Base-by-base conservation (phyloP, 331 rosid genomes). In the Saraca asoca region DNA sequence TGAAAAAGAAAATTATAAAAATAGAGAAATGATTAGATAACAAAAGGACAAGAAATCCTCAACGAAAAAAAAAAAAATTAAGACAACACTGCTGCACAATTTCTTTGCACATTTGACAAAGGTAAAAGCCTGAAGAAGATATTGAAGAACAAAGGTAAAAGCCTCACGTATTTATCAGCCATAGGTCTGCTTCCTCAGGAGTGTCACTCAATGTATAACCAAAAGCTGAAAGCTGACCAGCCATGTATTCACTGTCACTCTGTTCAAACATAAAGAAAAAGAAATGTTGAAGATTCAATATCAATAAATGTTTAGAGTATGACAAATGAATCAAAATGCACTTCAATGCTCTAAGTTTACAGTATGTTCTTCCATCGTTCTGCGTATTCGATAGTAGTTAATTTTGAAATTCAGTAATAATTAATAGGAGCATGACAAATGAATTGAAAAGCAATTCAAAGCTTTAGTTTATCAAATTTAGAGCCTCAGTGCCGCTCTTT, bases 181-280 rank as follows among this genome's bases (percentile, higher is more conserved):
- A 94, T 41, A 94, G 82, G 73, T 94, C 96, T 65, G 98, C 97
- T 46, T 79, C 82, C 55, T 94, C 96, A 24, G 96, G 96, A 78
- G 79, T 73, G 68, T 88, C 97, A 55, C 77, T 85, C 54, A 94
- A 64, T 2, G 91, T 82, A 74, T 94, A 94, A 51, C 98, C 98
- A 69, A 88, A 90, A 39, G 97, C 90, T 35, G 92, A 84, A 70
- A 94, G 97, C 76, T 90, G 98, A 61, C 98, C 98, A 56, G 97
- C 96, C 98, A 94, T 94, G 58, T 93, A 90, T 76, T 90, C 98
- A 35, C 96, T 90, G 62, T 94, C 98, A 58, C 98, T 94, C 97
- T 93, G 91, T 65, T 35, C 14, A 69, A n/a, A 66, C 14, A 41
- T 7, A 24, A 18, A 37, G 71, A 66, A 38, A 12, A 51, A 38